Evolutionary conservation across 2,329 filamentous ascomycete genomes (phyloP), one percentile per base, ranked within the genome.

Genomic region (Sodiomyces alkalinus): DNA sequence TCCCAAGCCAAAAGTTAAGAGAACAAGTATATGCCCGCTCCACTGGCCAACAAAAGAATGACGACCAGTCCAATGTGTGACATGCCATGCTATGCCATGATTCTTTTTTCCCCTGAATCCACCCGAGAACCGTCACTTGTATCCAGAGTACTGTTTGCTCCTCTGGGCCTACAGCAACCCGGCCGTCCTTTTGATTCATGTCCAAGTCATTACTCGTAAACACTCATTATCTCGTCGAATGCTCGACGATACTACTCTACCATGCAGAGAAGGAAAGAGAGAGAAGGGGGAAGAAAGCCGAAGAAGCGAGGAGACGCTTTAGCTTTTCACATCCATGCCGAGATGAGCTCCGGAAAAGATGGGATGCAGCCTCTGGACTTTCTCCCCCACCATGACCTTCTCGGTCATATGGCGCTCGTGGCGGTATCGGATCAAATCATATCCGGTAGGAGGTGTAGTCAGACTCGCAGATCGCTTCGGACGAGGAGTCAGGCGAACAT

Each of bases 401-500:
- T 40, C 37, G 18, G 41, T 41, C 37, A 56, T 54, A 38, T 52
- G 53, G 37, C 53, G 53, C 37, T 56, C 51, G 38, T 60, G 57
- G 26, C 41, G 46, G 44, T 58, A 64, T 31, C 56, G 56, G 32
- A 63, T 49, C 18, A 65, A 54, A 28, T 54, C 55, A 19, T 46
- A 48, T 29, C 51, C 51, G 26, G 54, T 56, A 5, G 52, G 50
- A 22, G 63, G 62, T 11, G 55, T 54, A 22, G 55, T 58, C 40
- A 65, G 47, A 27, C 53, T 51, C 30, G 50, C 39, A 4, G 53
- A 48, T 17, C 48, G 56, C 40, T 47, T 47, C 11, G 62, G 61
- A 20, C 55, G 52, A 18, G 51, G 58, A 21, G 55, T 68, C 60
- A 81, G 73, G 46, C 79, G 74, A 41, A 73, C 64, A 38, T 67